These are phyloP conservation scores for Canavalia gladiata DNA, from an alignment of 306 rosid species.

Conservation along the genomic window DNA sequence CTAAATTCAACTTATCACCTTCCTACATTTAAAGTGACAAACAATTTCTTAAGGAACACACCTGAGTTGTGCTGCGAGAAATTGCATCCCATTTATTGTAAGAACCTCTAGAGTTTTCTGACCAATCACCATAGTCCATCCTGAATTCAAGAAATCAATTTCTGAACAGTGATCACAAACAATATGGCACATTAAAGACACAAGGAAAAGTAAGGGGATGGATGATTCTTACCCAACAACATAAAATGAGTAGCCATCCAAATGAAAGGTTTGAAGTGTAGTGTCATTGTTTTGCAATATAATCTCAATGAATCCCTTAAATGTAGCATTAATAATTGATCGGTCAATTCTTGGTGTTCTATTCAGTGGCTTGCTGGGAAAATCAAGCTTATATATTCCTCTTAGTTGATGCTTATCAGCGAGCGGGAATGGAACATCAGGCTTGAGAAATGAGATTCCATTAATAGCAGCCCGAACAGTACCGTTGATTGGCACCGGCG, in stretches of 20 bases:
- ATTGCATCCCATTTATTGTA: slow-evolving; percentile 93
- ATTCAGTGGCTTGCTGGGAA: slow-evolving; percentile 73
- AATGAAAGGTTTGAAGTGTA: slow-evolving; percentile 70
- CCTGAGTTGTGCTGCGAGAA: slow-evolving; percentile 85
- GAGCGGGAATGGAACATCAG: slow-evolving; percentile 79
- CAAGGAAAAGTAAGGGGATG: slow-evolving; percentile 4
- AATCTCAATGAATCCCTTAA: slow-evolving; percentile 85
- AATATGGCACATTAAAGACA: not conserved
- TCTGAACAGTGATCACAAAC: slow-evolving; percentile 20
- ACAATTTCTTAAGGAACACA: slow-evolving; percentile 13
- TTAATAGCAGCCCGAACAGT: slow-evolving; percentile 69
- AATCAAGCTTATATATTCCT: slow-evolving; percentile 86
- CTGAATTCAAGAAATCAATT: slow-evolving; percentile 57
- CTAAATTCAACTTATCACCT: not conserved
- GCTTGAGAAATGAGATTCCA: slow-evolving; percentile 83
- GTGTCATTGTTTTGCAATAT: slow-evolving; percentile 86
- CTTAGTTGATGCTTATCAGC: slow-evolving; percentile 72
- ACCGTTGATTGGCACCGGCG: slow-evolving; percentile 67
- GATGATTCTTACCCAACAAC: slow-evolving; percentile 73
- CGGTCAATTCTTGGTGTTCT: slow-evolving; percentile 65
- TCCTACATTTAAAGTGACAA: not conserved
- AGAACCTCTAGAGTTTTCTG: slow-evolving; percentile 66
- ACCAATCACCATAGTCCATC: slow-evolving; percentile 81
- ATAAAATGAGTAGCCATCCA: slow-evolving; percentile 86
- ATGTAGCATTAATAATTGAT: slow-evolving; percentile 82